These are phyloP conservation scores for Paraphaeosphaeria minitans DNA, from an alignment of 2,329 filamentous ascomycete genomes.

Conservation along the genomic window DNA sequence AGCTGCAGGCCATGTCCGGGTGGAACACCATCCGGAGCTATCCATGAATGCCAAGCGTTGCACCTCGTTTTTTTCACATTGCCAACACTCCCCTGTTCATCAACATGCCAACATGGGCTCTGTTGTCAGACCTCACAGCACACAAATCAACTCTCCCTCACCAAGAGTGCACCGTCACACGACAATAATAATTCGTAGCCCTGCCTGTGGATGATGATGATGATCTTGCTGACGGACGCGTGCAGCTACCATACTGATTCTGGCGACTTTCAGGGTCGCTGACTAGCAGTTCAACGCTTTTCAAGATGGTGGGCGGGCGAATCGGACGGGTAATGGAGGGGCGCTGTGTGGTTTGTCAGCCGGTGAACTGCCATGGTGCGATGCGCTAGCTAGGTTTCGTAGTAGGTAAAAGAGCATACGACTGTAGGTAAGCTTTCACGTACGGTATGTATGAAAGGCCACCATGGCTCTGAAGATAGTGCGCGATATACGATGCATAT, in stretches of 20 bases:
- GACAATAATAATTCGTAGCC: neutral
- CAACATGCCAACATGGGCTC: neutral
- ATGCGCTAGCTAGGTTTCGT: neutral
- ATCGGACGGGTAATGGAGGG: slow-evolving; percentile 14
- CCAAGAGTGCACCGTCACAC: neutral
- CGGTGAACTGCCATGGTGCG: slow-evolving; percentile 10
- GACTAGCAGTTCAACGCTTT: slow-evolving; percentile 8
- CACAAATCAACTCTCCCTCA: neutral
- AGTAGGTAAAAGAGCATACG: neutral
- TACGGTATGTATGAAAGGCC: neutral
- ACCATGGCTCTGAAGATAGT: neutral
- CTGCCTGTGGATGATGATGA: neutral
- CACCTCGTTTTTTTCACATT: neutral
- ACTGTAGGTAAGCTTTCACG: neutral
- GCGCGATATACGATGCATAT: neutral
- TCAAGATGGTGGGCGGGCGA: slow-evolving; percentile 12
- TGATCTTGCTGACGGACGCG: neutral
- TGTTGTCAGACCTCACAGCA: neutral
- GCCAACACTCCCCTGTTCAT: neutral
- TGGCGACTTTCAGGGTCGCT: neutral
- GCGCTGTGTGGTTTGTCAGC: slow-evolving; percentile 29
- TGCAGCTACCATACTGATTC: neutral
- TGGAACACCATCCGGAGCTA: neutral
- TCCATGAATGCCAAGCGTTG: neutral
- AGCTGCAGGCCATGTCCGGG: neutral